Percentiles rank a stretch among this genome's conserved stretches.
phyloP scores from a whole-genome alignment of 306 rosid species.

The Hippophae rhamnoides region DNA sequence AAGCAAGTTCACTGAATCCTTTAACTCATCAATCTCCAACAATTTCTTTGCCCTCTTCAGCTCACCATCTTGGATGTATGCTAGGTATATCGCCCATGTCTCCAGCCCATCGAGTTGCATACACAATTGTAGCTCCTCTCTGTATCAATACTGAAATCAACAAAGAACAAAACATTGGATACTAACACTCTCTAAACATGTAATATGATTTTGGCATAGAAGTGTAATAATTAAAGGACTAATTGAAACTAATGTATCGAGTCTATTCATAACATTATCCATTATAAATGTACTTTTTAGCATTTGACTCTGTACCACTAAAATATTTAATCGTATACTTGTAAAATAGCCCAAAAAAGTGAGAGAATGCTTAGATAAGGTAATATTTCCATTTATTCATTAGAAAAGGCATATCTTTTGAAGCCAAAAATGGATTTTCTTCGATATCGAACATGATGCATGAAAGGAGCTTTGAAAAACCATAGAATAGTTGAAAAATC shows the following conservation, averaged over 20 bases:
- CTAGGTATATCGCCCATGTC: conserved; percentile 91
- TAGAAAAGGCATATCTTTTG: no score
- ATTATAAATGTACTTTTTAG: neutral
- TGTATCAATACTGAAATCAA: conserved; percentile 19
- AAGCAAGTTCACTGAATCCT: conserved; percentile 56
- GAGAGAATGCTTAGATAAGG: neutral
- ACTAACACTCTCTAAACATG: no score
- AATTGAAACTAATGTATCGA: no score
- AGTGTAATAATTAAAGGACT: neutral
- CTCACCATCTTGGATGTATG: conserved; percentile 87
- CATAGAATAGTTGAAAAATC: no score
- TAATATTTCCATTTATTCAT: neutral
- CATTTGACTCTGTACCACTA: neutral
- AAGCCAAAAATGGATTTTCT: no score
- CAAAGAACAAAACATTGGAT: no score
- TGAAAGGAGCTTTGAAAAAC: no score
- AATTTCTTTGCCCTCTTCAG: conserved; percentile 64
- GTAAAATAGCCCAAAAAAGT: neutral
- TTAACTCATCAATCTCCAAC: conserved; percentile 65
- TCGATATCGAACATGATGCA: no score
- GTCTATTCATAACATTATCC: no score
- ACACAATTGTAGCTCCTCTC: conserved; percentile 85
- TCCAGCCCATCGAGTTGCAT: conserved; percentile 98
- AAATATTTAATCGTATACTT: neutral
- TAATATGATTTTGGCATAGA: no score